A percentile compares a stretch with the other conserved stretches of the same genome.
Conservation (phyloP, 176 grass and related monocot genomes). For the Luzula sylvatica region DNA sequence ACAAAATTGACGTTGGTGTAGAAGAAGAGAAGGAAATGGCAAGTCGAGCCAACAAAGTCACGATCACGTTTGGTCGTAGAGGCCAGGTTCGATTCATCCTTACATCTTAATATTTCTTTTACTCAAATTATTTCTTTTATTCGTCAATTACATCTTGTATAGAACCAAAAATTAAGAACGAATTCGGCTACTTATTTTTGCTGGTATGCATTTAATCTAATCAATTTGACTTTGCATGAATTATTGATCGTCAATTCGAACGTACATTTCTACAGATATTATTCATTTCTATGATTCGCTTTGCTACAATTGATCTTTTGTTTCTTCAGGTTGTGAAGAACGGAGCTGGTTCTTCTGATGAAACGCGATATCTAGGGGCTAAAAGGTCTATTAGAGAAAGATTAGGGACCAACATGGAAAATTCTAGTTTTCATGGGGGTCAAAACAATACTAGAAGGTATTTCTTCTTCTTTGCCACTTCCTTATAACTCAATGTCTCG, state of each 20-base stretch:
- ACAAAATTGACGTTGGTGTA: background rate
- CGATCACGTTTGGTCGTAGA: slow-evolving; percentile 15
- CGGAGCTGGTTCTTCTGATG: background rate
- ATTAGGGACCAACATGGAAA: slow-evolving; percentile 1
- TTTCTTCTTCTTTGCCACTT: background rate
- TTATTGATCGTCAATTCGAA: background rate
- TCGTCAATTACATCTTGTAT: background rate
- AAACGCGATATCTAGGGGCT: background rate
- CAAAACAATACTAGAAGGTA: slow-evolving; percentile 5
- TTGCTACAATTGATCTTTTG: background rate
- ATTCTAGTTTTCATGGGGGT: background rate
- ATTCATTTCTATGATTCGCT: too few species aligned
- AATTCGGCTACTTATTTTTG: background rate
- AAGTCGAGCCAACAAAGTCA: slow-evolving; percentile 5
- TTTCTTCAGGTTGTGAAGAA: slow-evolving; percentile 16
- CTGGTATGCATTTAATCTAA: background rate
- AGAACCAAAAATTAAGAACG: background rate
- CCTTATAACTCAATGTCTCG: too few species aligned
- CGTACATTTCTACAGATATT: background rate
- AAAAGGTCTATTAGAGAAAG: slow-evolving; percentile 18
- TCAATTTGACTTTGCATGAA: background rate
- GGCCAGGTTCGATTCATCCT: slow-evolving; percentile 9
- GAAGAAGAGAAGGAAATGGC: background rate
- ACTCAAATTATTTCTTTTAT: background rate
- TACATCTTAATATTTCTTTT: background rate